Base-by-base conservation (phyloP, 2,329 filamentous ascomycete species). In the Nigrospora osmanthi region DNA sequence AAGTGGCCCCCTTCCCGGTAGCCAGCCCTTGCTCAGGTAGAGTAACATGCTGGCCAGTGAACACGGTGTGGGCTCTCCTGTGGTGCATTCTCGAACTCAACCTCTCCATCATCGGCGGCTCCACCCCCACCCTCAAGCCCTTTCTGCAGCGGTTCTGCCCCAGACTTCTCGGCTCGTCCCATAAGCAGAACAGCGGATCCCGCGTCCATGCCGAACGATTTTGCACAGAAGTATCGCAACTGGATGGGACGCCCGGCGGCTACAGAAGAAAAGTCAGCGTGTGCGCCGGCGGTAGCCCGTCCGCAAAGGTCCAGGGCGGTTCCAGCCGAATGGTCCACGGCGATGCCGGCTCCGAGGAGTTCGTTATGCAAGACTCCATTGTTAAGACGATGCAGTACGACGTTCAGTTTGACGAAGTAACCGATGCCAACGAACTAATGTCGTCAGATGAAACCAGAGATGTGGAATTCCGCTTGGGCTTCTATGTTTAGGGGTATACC, bases 21-120 rank as follows among this genome's bases (percentile, higher is more conserved):
- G 14, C n/a, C 36, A 4, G 36, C 6, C 17, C 9, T 33, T 35
- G 15, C n/a, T 19, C 2, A 14, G 6, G 33, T 11, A 17, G 30
- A 11, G 11, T 33, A 6, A 28, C 23, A 15, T 15, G 19, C n/a
- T 31, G 7, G 14, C 33, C 17, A 51, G 46, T 43, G 16, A 52
- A 53, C 48, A 54, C 50, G 2, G 40, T 43, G 3, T 45, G 38
- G 13, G 54, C 54, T 4, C 48, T 55, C 14, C 53, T 54, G 45
- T 57, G 55, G 55, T 54, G 50, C 36, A 45, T 52, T 32, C 49
- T 56, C 35, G 55, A 57, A 40, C 52, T 57, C 44, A 56, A 54
- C 50, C 51, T 57, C 23, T 52, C 50, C 33, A 55, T 57, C 45
- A 51, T 55, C 42, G 52, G 54, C 43, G 55, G 54, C 30, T 56